These are phyloP conservation scores for Alternaria sp. DNA, from an alignment of 2,329 filamentous ascomycete species.

Conservation along the genomic window DNA sequence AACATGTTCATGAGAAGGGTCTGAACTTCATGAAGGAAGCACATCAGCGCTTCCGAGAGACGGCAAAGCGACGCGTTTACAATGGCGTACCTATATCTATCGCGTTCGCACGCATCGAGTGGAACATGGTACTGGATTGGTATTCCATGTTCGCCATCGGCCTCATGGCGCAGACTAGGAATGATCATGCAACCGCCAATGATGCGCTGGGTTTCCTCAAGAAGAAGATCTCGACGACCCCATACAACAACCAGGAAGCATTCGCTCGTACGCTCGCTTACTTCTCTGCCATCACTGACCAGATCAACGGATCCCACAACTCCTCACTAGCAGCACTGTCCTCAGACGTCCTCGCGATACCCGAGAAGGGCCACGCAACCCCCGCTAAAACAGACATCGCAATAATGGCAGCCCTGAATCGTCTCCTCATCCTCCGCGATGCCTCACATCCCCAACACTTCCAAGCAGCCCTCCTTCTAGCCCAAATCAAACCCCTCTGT, in stretches of 20 bases:
- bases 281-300: conserved; percentile 75
- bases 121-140: conserved; percentile 70
- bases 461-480: conserved; percentile 66
- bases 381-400: conserved; percentile 50
- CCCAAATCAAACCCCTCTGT: conserved; percentile 72
- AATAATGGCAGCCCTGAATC: conserved; percentile 57
- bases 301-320: conserved; percentile 77
- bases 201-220: conserved; percentile 10
- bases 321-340: conserved; percentile 72
- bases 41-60: conserved; percentile 56
- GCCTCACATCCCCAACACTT: conserved; percentile 53
- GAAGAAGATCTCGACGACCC: conserved; percentile 50
- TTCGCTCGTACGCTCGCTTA: conserved; percentile 69
- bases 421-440: conserved; percentile 55
- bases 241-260: conserved; percentile 46
- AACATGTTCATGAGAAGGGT: conserved; percentile 62
- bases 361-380: conserved; percentile 27
- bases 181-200: conserved; percentile 65
- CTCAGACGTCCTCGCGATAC: conserved; percentile 64
- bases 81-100: conserved; percentile 29
- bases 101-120: conserved; percentile 58
- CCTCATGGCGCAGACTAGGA: conserved; percentile 72
- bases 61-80: conserved; percentile 26
- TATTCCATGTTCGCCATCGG: conserved; percentile 75
- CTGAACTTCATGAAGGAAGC: conserved; percentile 66